These are phyloP conservation scores for Mycena sp. DNA, from an alignment of 1,284 basidiomycete genomes.

Conservation along the genomic window DNA sequence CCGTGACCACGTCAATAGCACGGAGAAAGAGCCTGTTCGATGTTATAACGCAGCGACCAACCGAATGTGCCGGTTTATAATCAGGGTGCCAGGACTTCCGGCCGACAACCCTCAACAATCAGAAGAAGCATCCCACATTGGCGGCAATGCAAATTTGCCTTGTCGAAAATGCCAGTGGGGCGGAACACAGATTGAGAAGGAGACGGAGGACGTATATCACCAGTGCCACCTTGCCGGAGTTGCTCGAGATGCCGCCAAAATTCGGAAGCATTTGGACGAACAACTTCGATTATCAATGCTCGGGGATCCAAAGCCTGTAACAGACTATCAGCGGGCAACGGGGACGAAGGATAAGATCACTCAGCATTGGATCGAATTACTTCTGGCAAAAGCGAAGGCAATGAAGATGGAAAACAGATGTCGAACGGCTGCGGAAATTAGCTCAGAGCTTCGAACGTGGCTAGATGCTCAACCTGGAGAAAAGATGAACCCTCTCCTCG, in stretches of 20 bases:
- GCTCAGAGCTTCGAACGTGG: slow-evolving; percentile 32
- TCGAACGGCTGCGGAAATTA: slow-evolving; percentile 20
- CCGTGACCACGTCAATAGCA: neutral
- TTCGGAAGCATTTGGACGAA: neutral
- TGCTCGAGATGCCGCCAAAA: neutral
- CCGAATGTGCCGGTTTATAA: neutral
- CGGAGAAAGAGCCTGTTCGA: neutral
- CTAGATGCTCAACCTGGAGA: slow-evolving; percentile 25
- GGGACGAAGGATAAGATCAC: slow-evolving; percentile 42
- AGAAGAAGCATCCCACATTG: slow-evolving; percentile 9
- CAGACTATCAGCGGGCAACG: slow-evolving; percentile 34
- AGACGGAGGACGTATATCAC: neutral
- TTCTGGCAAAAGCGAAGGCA: slow-evolving; percentile 26
- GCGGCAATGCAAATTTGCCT: neutral
- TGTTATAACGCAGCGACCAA: slow-evolving; percentile 1
- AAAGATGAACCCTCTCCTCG: too few relatives aligned
- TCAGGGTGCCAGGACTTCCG: neutral
- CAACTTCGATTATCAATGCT: neutral
- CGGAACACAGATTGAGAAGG: slow-evolving; percentile 3
- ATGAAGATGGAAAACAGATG: slow-evolving; percentile 12
- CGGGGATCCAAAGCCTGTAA: slow-evolving; percentile 33
- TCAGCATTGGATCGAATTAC: slow-evolving; percentile 40
- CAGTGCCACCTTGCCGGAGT: neutral
- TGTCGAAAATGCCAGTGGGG: slow-evolving; percentile 13
- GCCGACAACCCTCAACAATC: slow-evolving; percentile 16